Percentiles rank a stretch among this genome's conserved stretches.
phyloP scores from a whole-genome alignment of 75 land plant genomes.

The Azolla pinnata region DNA sequence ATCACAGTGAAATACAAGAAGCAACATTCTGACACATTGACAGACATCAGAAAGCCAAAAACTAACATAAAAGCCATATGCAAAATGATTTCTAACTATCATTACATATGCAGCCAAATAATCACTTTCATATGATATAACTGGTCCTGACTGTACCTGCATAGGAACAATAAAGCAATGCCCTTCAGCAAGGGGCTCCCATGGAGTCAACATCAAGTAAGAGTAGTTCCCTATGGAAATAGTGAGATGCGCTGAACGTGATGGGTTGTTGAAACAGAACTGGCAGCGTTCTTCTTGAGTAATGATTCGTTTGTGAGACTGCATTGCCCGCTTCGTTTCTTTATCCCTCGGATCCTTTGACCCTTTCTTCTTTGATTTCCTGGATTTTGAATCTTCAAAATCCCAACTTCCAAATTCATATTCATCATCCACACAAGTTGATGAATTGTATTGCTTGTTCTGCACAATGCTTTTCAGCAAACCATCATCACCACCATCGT shows the following conservation, averaged over 20 bases:
- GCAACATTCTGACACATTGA: too few relatives aligned
- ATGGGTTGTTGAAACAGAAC: constrained; percentile 78
- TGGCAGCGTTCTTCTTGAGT: constrained; percentile 88
- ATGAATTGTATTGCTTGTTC: constrained; percentile 47
- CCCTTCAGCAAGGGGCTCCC: constrained; percentile 66
- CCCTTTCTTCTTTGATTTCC: constrained; percentile 19
- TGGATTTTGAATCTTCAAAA: constrained; percentile 35
- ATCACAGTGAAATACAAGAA: too few relatives aligned
- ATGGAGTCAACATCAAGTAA: constrained; percentile 72
- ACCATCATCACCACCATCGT: constrained; percentile 47
- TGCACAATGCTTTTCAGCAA: constrained; percentile 55
- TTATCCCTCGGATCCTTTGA: constrained; percentile 8
- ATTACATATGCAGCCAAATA: not conserved
- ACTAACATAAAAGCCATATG: too few relatives aligned
- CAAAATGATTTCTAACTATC: too few relatives aligned
- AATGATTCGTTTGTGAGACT: constrained; percentile 29
- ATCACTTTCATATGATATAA: not conserved
- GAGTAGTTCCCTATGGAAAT: constrained; percentile 72
- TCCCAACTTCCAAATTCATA: constrained; percentile 59
- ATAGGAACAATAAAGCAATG: constrained; percentile 84
- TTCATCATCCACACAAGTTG: constrained; percentile 68
- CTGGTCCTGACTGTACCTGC: constrained; percentile 38
- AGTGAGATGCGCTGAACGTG: constrained; percentile 78
- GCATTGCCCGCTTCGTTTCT: constrained; percentile 10
- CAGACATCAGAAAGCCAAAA: too few relatives aligned